phyloP scores from a whole-genome alignment of 2,329 filamentous ascomycete species.

The Fragosphaeria purpurea region DNA sequence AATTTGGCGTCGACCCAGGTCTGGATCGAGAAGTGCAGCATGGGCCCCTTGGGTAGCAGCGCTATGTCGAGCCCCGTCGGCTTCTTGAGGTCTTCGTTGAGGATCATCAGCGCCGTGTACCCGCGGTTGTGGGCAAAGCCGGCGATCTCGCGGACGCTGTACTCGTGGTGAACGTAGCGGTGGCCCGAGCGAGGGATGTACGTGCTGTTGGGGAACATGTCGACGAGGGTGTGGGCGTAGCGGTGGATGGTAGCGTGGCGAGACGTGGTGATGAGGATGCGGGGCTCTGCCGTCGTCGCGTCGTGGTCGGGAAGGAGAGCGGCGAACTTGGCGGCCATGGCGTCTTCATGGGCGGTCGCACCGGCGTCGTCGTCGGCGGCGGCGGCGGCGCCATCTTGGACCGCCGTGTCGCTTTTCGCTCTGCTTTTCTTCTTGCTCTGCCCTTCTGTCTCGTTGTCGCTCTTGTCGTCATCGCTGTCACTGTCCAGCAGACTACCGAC shows the following conservation, averaged over 20 bases:
- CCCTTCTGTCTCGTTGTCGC: constrained; percentile 19
- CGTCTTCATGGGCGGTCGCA: constrained; percentile 54
- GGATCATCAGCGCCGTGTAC: constrained; percentile 73
- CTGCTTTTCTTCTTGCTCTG: constrained; percentile 35
- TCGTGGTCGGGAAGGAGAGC: constrained; percentile 50
- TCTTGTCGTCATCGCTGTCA: constrained; percentile 30
- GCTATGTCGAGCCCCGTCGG: constrained; percentile 75
- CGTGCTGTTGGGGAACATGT: constrained; percentile 74
- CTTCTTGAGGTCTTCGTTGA: constrained; percentile 83
- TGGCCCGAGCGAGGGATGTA: constrained; percentile 84
- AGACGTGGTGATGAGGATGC: constrained; percentile 80
- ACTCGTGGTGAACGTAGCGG: constrained; percentile 70
- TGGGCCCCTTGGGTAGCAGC: constrained; percentile 74
- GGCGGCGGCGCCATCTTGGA: not conserved
- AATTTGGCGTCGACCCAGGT: constrained; percentile 87
- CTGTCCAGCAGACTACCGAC: constrained; percentile 27
- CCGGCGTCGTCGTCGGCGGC: constrained; percentile 46
- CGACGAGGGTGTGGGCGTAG: constrained; percentile 67
- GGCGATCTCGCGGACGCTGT: constrained; percentile 83
- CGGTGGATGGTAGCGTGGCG: constrained; percentile 81
- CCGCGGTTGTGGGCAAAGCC: constrained; percentile 72
- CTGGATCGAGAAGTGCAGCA: constrained; percentile 83
- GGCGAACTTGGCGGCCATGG: constrained; percentile 51
- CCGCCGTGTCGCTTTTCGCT: constrained; percentile 23
- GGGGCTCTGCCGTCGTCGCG: constrained; percentile 29